These are phyloP conservation scores for Eucalyptus tenuipes DNA, from an alignment of 345 rosid species.

Conservation along the genomic window DNA sequence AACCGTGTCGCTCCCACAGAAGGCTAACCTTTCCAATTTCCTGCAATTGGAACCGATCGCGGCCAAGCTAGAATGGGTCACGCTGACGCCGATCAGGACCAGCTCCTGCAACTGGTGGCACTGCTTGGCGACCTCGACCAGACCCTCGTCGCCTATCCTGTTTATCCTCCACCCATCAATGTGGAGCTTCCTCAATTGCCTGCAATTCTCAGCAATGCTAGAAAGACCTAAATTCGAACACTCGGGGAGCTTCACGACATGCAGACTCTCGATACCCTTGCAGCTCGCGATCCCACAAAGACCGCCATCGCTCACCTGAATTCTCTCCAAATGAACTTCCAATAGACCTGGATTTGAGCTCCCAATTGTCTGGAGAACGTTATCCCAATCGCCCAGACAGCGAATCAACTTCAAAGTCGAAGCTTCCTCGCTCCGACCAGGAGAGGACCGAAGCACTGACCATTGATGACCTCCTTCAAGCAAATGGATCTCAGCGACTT, in stretches of 20 bases:
- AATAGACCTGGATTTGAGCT: constrained; percentile 7
- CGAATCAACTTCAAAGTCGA: constrained; percentile 57
- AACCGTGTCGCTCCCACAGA: constrained; percentile 58
- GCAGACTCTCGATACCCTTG: constrained; percentile 52
- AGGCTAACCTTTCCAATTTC: constrained; percentile 62
- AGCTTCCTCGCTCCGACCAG: constrained; percentile 33
- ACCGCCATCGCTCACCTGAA: constrained; percentile 62
- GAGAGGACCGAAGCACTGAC: constrained; percentile 57
- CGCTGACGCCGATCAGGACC: constrained; percentile 68
- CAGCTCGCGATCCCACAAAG: constrained; percentile 43
- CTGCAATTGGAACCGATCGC: constrained; percentile 46
- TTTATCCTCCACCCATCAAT: constrained; percentile 84
- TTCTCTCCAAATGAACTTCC: constrained; percentile 75
- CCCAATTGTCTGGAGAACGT: constrained; percentile 37
- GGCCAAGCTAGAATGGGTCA: constrained; percentile 37
- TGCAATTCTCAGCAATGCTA: constrained; percentile 58
- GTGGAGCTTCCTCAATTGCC: constrained; percentile 64
- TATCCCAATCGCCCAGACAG: constrained; percentile 83
- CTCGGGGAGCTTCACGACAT: constrained; percentile 63
- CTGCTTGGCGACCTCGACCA: constrained; percentile 53
- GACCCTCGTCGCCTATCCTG: constrained; percentile 79
- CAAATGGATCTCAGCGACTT: constrained; percentile 45
- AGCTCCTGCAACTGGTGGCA: constrained; percentile 65
- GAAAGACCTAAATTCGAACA: constrained; percentile 64
- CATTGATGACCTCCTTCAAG: constrained; percentile 74